Conservation (phyloP, 1,284 basidiomycete genomes). For the Inonotus obliquus region DNA sequence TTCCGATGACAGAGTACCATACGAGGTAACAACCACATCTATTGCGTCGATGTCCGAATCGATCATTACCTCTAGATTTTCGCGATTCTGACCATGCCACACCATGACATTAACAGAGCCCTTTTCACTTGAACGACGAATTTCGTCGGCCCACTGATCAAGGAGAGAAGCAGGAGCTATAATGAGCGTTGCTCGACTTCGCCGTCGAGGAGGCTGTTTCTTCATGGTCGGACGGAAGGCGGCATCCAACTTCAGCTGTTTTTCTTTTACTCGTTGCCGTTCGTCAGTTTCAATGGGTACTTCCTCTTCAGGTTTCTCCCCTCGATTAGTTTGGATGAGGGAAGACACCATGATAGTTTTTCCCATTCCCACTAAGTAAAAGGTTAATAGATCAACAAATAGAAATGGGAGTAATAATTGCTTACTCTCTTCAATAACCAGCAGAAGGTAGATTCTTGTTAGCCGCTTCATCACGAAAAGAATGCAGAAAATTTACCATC, state of each 20-base stretch:
- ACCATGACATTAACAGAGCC: slow-evolving; percentile 68
- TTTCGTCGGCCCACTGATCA: slow-evolving; percentile 87
- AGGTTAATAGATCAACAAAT: not conserved
- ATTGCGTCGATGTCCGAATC: slow-evolving; percentile 50
- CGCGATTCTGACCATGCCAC: slow-evolving; percentile 85
- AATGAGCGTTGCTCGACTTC: slow-evolving; percentile 70
- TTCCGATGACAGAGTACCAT: slow-evolving; percentile 84
- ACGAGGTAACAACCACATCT: slow-evolving; percentile 87
- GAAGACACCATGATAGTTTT: slow-evolving; percentile 97
- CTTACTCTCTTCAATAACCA: slow-evolving; percentile 25
- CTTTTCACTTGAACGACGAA: slow-evolving; percentile 68
- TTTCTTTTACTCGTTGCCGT: slow-evolving; percentile 34
- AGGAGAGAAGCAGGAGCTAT: slow-evolving; percentile 92
- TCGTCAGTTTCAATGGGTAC: slow-evolving; percentile 29
- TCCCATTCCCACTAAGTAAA: slow-evolving; percentile 79
- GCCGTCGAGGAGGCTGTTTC: slow-evolving; percentile 21
- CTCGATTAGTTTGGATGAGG: slow-evolving; percentile 78
- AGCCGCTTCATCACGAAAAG: not conserved
- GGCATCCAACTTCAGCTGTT: slow-evolving; percentile 58
- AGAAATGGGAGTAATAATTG: not conserved
- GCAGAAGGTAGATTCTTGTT: not conserved
- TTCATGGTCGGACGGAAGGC: slow-evolving; percentile 46
- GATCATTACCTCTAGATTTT: slow-evolving; percentile 62
- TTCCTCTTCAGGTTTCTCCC: slow-evolving; percentile 33
- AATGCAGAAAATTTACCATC: slow-evolving; percentile 38